A percentile compares a stretch with the other conserved stretches of the same genome.
phyloP scores from a whole-genome alignment of 176 grass and related monocot species.

The Oryza officinalis region DNA sequence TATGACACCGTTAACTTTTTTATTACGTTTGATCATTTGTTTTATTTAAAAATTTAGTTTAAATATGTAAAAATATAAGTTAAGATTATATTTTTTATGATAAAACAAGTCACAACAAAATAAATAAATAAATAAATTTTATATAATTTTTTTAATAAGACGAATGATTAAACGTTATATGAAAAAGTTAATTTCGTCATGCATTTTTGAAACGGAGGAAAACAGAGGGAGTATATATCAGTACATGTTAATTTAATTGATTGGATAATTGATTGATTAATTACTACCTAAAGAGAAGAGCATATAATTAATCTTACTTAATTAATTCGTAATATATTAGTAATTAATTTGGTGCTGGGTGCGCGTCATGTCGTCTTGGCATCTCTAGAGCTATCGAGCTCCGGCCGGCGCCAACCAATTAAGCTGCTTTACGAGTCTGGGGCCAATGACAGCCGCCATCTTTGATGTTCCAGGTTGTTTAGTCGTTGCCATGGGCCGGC shows the following conservation, averaged over 20 bases:
- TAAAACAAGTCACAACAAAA: too few relatives aligned
- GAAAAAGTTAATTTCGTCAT: too few relatives aligned
- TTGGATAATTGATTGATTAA: not conserved
- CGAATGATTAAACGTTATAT: too few relatives aligned
- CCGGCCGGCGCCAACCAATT: slow-evolving; percentile 28
- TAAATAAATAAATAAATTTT: too few relatives aligned
- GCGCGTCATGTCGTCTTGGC: slow-evolving; percentile 1
- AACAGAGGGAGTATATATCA: too few relatives aligned
- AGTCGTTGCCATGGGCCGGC: not conserved
- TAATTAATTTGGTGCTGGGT: slow-evolving; percentile 14
- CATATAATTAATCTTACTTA: not conserved
- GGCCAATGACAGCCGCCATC: slow-evolving; percentile 29
- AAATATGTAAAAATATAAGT: too few relatives aligned
- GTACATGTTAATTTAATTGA: not conserved
- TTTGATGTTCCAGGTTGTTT: slow-evolving; percentile 28
- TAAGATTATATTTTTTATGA: too few relatives aligned
- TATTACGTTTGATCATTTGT: too few relatives aligned
- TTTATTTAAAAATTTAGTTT: too few relatives aligned
- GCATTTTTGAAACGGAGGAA: too few relatives aligned
- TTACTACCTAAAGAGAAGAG: not conserved
- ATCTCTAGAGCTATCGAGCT: not conserved
- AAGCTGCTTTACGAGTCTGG: not conserved
- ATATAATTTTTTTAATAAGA: too few relatives aligned
- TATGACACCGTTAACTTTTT: too few relatives aligned
- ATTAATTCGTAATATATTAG: not conserved